Base-by-base conservation (phyloP, 2,329 filamentous ascomycete species). In the Pseudogymnoascus sp. region DNA sequence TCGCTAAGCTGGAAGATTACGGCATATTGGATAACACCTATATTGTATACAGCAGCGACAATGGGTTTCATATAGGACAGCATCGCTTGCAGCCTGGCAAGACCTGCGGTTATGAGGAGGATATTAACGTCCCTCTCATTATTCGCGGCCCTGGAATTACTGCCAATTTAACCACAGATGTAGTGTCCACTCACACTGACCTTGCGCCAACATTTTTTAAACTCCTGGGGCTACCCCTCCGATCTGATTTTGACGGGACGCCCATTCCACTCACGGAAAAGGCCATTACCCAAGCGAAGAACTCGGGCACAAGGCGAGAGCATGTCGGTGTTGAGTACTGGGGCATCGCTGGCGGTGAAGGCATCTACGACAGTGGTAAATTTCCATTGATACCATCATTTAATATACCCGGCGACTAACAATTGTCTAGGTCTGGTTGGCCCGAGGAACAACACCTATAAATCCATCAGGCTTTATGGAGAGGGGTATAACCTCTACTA, bases 401-500 rank as follows among this genome's bases (percentile, higher is more conserved):
- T n/a, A 12, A 18, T 8, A 3, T 41, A 22, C 20, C n/a, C 7
- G 7, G 54, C 41, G 18, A 22, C 59, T 47, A 22, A 22, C 8
- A 28, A 61, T 6, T 20, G 14, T 9, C 11, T 12, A 39, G 30
- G n/a, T 11, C 3, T 57, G 63, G 64, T 68, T 4, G 16, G 22
- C 5, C 70, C 68, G 50, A 65, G 68, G 6, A 78, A 78, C 64
- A 81, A 81, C 64, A 81, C 78, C 0, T 81, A 81, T 69, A 81
- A 81, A 65, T 74, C 71, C 0, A 61, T 81, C 3, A 71, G 79
- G 11, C 63, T 81, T 1, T 70, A 78, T 18, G 70, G 75, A 0
- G 63, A 76, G 3, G 71, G 74, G 4, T 88, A 88, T 67, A 83
- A 80, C 66, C 69, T 88, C 4, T 83, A 85, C 63, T 89, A 89